Conservation (phyloP, 495 filamentous ascomycete species). For the Hypoxylon cercidicola region DNA sequence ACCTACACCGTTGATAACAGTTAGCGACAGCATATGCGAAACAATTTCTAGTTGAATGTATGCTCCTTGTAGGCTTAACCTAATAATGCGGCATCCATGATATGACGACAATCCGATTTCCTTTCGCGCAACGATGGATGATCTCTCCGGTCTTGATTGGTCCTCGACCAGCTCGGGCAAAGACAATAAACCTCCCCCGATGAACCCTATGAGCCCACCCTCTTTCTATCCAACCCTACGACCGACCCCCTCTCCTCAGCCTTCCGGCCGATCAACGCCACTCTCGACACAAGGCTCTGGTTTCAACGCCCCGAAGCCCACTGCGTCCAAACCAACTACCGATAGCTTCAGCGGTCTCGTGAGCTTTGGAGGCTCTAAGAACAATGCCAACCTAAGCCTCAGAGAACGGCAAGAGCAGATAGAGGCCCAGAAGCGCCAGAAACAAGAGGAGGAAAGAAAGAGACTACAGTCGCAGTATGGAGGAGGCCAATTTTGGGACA, state of each 20-base stretch:
- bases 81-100: constrained; percentile 38
- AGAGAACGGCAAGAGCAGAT: constrained; percentile 86
- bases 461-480: constrained; percentile 80
- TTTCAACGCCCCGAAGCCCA: constrained; percentile 60
- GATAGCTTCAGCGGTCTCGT: constrained; percentile 94
- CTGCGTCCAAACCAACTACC: constrained; percentile 68
- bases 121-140: constrained; percentile 57
- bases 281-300: constrained; percentile 66
- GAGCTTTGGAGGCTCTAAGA: constrained; percentile 74
- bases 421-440: constrained; percentile 77
- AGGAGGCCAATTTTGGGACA: constrained; percentile 77
- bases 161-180: constrained; percentile 54
- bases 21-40: constrained; percentile 17
- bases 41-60: constrained; percentile 28
- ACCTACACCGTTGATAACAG: neutral
- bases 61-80: constrained; percentile 16
- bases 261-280: constrained; percentile 76
- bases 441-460: constrained; percentile 76
- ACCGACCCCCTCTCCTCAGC: constrained; percentile 67
- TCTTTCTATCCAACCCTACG: constrained; percentile 69
- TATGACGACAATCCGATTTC: constrained; percentile 32
- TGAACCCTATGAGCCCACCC: constrained; percentile 58
- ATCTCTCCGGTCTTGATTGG: constrained; percentile 65
- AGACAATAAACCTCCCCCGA: constrained; percentile 57
- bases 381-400: constrained; percentile 76